Evolutionary conservation across 495 filamentous ascomycete species (phyloP), one percentile per base, ranked within the genome.

Genomic region (Xylaria cubensis): DNA sequence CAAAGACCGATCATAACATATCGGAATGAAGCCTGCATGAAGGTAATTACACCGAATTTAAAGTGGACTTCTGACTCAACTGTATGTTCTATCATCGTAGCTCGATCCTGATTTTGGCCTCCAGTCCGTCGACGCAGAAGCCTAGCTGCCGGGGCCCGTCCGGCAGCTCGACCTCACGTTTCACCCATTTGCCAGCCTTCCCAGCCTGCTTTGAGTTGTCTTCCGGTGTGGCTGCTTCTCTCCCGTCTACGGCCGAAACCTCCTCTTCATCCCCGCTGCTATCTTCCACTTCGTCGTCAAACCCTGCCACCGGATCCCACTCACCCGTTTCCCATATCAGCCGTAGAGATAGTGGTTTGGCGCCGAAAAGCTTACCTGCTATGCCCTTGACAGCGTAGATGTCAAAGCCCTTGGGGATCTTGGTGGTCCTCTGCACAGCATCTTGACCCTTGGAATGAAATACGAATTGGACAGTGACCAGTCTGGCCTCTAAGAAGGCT

Each of bases 271-370:
- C 89, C 73, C 83, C 85, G 68, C 87, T 88, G 17, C 77, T 82
- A 73, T 87, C 85, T 74, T 85, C 89, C 46, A 84, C 89, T 63
- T 85, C 87, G 24, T 88, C 89, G 72, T 90, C 89, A 74, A 88
- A 89, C 63, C 87, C 87, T 21, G 84, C 88, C 42, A 92, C 88
- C 1, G 93, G 92, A 82, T 97, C 93, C 88, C 90, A 91, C 78
- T 97, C 92, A 65, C 93, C 90, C 21, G 93, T 95, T 82, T 96
- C 92, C 90, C 90, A 93, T 15, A 94, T 81, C 67, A 99, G 75
- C 70, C 86, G 84, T 61, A 95, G 80, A 48, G 82, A 79, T 74
- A 92, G 84, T 13, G 93, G 91, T 58, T 80, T 76, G 36, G 94
- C 75, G 9, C 83, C 84, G 79, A 97, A 95, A 73, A 92, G 77